These are phyloP conservation scores for Candolleomyces aberdarensis DNA, from an alignment of 768 basidiomycete species.

Conservation along the genomic window DNA sequence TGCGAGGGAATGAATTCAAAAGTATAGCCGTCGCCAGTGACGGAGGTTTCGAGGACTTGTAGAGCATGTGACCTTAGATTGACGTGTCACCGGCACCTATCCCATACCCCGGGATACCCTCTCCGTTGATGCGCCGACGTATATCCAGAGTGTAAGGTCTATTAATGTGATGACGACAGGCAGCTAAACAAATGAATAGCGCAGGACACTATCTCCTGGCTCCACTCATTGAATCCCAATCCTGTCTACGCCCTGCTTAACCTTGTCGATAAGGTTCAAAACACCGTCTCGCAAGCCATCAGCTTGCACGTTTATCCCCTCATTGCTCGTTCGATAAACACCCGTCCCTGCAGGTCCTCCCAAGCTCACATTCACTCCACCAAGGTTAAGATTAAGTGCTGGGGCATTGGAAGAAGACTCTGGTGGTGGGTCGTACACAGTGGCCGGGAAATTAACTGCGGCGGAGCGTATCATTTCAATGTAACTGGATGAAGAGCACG, in stretches of 20 bases:
- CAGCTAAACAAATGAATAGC: neutral
- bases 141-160: slow-evolving; percentile 17
- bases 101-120: slow-evolving; percentile 20
- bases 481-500: slow-evolving; percentile 49
- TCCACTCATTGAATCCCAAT: slow-evolving; percentile 41
- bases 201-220: slow-evolving; percentile 9
- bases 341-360: slow-evolving; percentile 84
- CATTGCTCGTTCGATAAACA: slow-evolving; percentile 78
- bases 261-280: slow-evolving; percentile 81
- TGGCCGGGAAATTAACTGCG: slow-evolving; percentile 55
- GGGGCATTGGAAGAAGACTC: slow-evolving; percentile 73
- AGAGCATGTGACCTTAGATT: slow-evolving; percentile 29
- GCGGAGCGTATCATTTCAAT: slow-evolving; percentile 85
- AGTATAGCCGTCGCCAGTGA: neutral
- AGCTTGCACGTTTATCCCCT: slow-evolving; percentile 70
- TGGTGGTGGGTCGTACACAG: slow-evolving; percentile 72
- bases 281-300: slow-evolving; percentile 91
- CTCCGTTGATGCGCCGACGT: slow-evolving; percentile 19
- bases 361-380: slow-evolving; percentile 89
- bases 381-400: slow-evolving; percentile 86
- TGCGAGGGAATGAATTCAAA: slow-evolving; percentile 9
- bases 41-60: slow-evolving; percentile 2
- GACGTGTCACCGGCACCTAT: slow-evolving; percentile 34
- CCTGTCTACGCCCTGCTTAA: slow-evolving; percentile 80
- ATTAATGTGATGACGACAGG: neutral